These are phyloP conservation scores for Plasmodium relictum DNA, from an alignment of 169 alveolate species.

Conservation along the genomic window DNA sequence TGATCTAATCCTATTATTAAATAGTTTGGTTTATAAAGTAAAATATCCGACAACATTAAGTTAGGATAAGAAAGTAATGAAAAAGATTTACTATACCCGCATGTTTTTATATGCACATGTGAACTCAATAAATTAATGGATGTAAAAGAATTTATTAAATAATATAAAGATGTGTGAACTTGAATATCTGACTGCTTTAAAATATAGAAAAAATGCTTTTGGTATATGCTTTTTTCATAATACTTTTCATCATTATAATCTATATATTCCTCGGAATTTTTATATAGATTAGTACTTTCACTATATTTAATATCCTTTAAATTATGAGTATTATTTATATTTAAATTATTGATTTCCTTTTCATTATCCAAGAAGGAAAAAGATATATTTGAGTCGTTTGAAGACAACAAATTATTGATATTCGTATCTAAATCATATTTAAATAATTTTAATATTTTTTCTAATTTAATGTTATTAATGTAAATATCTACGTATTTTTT, in stretches of 20 bases:
- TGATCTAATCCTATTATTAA: constrained; percentile 67
- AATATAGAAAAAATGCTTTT: constrained; percentile 59
- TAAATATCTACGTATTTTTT: constrained; percentile 35
- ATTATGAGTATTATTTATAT: neutral
- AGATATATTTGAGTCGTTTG: neutral
- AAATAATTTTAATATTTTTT: constrained; percentile 12
- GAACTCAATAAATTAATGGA: constrained; percentile 41
- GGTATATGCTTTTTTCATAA: neutral
- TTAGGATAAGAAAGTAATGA: constrained; percentile 70
- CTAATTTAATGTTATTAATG: constrained; percentile 47
- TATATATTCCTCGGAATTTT: neutral
- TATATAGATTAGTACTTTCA: neutral
- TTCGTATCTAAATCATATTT: neutral
- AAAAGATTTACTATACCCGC: constrained; percentile 36
- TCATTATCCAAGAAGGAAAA: neutral
- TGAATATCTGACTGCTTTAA: constrained; percentile 69
- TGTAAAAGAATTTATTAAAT: constrained; percentile 67
- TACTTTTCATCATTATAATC: neutral
- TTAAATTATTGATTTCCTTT: neutral
- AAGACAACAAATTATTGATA: neutral
- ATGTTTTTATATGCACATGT: constrained; percentile 55
- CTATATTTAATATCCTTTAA: neutral
- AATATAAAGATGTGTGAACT: constrained; percentile 51
- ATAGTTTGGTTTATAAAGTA: constrained; percentile 53
- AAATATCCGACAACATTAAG: constrained; percentile 72